These are phyloP conservation scores for Linum tenue DNA, from an alignment of 345 rosid species.

Conservation along the genomic window DNA sequence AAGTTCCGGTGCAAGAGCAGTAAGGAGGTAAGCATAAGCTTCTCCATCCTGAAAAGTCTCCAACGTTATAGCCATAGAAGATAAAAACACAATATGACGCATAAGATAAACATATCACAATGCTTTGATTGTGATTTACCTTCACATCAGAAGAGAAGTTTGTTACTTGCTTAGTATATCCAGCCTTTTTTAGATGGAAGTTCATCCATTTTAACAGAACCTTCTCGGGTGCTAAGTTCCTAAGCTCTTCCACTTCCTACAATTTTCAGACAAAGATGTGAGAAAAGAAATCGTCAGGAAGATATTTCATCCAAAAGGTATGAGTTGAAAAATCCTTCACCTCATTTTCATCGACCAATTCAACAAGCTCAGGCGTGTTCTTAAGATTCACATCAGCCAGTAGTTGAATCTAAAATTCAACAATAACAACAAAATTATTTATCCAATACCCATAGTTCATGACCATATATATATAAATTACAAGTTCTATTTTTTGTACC, in stretches of 20 bases:
- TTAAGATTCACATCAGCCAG: slow-evolving; percentile 84
- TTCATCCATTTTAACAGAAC: slow-evolving; percentile 97
- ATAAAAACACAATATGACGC: slow-evolving; percentile 2
- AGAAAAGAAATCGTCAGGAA: neutral
- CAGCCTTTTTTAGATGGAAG: slow-evolving; percentile 88
- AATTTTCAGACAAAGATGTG: slow-evolving; percentile 7
- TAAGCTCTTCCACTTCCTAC: slow-evolving; percentile 95
- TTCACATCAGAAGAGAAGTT: slow-evolving; percentile 92
- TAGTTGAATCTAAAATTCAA: slow-evolving; percentile 66
- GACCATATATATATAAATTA: neutral
- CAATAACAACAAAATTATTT: neutral
- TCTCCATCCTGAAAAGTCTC: slow-evolving; percentile 71
- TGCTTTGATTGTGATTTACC: slow-evolving; percentile 31
- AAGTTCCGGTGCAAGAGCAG: slow-evolving; percentile 86
- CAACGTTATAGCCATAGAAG: slow-evolving; percentile 10
- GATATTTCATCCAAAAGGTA: slow-evolving; percentile 4
- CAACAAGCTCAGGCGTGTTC: slow-evolving; percentile 94
- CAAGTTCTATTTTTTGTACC: slow-evolving; percentile 38
- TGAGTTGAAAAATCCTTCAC: slow-evolving; percentile 22
- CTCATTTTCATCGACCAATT: slow-evolving; percentile 73
- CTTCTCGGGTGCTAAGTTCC: slow-evolving; percentile 87
- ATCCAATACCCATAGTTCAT: neutral
- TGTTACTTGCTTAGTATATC: slow-evolving; percentile 77
- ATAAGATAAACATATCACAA: neutral
- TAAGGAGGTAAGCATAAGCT: slow-evolving; percentile 90